A percentile compares a stretch with the other conserved stretches of the same genome.
phyloP scores from a whole-genome alignment of 1,284 basidiomycete species.

The Apiotrichum mycotoxinovorans region DNA sequence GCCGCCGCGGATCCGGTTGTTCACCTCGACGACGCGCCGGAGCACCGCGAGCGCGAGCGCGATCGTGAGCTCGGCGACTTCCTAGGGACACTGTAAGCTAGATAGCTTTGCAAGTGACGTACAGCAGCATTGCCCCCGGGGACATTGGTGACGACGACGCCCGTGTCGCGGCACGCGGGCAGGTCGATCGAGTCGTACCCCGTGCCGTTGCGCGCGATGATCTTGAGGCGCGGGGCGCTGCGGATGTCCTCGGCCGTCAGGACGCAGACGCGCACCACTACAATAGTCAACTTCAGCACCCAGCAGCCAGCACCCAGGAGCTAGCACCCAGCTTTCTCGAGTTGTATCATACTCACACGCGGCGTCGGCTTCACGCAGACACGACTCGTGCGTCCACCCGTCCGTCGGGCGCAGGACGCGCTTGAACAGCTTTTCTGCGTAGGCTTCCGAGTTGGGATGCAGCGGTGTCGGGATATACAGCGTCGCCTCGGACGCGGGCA shows the following conservation, averaged over 20 bases:
- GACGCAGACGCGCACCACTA: conserved; percentile 32
- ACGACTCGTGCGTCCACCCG: conserved; percentile 25
- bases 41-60: conserved; percentile 57
- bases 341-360: conserved; percentile 23
- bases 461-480: conserved; percentile 38
- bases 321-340: no score
- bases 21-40: conserved; percentile 57
- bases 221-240: conserved; percentile 20
- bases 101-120: not conserved
- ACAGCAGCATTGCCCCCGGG: conserved; percentile 49
- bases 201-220: conserved; percentile 38
- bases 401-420: conserved; percentile 30
- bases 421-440: conserved; percentile 34
- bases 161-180: conserved; percentile 53
- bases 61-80: conserved; percentile 56
- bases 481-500: conserved; percentile 24
- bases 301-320: no score
- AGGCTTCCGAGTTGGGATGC: conserved; percentile 34
- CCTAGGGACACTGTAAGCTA: conserved; percentile 48
- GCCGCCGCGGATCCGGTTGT: conserved; percentile 56
- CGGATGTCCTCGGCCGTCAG: conserved; percentile 20
- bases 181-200: conserved; percentile 42
- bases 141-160: conserved; percentile 58
- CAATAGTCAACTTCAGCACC: no score
- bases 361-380: conserved; percentile 29